phyloP scores from a whole-genome alignment of 2,329 filamentous ascomycete species.

The Cladosporium sp. region DNA sequence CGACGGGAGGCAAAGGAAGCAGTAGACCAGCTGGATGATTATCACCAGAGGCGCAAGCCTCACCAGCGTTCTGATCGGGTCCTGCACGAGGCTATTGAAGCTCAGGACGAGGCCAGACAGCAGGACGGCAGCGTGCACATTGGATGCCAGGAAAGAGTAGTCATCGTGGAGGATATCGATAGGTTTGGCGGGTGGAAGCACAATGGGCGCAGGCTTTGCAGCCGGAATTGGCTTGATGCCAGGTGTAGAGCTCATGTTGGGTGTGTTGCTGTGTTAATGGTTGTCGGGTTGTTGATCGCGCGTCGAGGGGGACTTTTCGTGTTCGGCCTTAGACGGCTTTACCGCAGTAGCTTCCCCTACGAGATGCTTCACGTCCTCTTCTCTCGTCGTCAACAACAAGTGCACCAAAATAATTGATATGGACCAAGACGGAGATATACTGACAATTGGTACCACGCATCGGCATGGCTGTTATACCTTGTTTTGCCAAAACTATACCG shows the following conservation, averaged over 20 bases:
- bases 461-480: not conserved
- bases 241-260: slow-evolving; percentile 23
- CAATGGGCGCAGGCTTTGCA: slow-evolving; percentile 22
- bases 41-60: slow-evolving; percentile 63
- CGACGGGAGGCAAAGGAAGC: slow-evolving; percentile 59
- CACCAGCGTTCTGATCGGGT: slow-evolving; percentile 66
- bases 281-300: slow-evolving; percentile 1
- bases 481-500: not conserved
- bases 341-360: not conserved
- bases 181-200: slow-evolving; percentile 25
- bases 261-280: not conserved
- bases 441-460: not conserved
- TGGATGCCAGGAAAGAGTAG: slow-evolving; percentile 50
- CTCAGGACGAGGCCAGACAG: slow-evolving; percentile 62
- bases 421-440: not conserved
- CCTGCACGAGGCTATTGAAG: slow-evolving; percentile 67
- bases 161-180: slow-evolving; percentile 34
- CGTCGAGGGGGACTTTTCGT: slow-evolving; percentile 11
- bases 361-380: not conserved
- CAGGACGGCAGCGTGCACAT: slow-evolving; percentile 68
- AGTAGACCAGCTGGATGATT: slow-evolving; percentile 62
- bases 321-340: not conserved
- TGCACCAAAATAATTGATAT: not conserved
- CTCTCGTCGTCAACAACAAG: not conserved
- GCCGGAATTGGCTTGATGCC: slow-evolving; percentile 16